Percentiles rank a stretch among this genome's conserved stretches.
These are phyloP conservation scores for Camellia lanceoleosa DNA, from an alignment of 148 eudicot genomes.

Conservation along the genomic window DNA sequence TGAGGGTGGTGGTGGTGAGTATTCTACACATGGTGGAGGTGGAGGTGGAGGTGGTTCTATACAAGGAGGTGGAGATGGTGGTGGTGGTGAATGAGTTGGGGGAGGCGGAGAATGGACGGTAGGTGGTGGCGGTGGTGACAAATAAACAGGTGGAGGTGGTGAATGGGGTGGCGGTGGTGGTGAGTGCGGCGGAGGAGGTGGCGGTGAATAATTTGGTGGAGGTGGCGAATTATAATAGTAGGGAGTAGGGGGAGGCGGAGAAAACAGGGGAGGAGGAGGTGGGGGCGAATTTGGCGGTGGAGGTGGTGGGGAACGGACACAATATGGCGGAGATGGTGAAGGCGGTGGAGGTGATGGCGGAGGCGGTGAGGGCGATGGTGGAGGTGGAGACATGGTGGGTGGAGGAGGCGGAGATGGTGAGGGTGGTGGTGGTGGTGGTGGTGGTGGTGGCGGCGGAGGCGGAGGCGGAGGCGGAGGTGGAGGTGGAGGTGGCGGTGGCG, in stretches of 20 bases:
- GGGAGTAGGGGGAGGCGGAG: constrained; percentile 28
- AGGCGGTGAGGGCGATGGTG: constrained; percentile 32
- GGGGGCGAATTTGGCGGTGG: constrained; percentile 23
- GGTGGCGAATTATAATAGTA: constrained; percentile 14
- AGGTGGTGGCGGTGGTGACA: constrained; percentile 16
- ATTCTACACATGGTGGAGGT: constrained; percentile 19
- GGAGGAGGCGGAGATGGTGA: constrained; percentile 23
- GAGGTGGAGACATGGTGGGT: constrained; percentile 10
- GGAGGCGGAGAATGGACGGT: constrained; percentile 27
- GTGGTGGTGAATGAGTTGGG: constrained; percentile 38
- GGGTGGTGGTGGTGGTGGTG: constrained; percentile 24
- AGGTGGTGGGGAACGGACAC: constrained; percentile 23
- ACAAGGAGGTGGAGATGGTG: constrained; percentile 50
- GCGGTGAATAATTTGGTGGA: constrained; percentile 12
- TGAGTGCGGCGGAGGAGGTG: background rate
- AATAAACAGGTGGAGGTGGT: constrained; percentile 33
- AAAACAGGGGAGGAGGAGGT: constrained; percentile 25
- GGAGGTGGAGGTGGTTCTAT: constrained; percentile 44
- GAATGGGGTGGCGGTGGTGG: constrained; percentile 33
- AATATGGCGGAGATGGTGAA: constrained; percentile 35
- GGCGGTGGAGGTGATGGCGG: constrained; percentile 33
- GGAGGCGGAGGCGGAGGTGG: constrained; percentile 31
- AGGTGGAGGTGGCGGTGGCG: constrained; percentile 21
- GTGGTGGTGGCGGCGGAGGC: constrained; percentile 33
- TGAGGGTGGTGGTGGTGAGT: constrained; percentile 34